A percentile compares a stretch with the other conserved stretches of the same genome.
Conservation (phyloP, 164 flowering plant genomes). For the Cinnamomum micranthum region DNA sequence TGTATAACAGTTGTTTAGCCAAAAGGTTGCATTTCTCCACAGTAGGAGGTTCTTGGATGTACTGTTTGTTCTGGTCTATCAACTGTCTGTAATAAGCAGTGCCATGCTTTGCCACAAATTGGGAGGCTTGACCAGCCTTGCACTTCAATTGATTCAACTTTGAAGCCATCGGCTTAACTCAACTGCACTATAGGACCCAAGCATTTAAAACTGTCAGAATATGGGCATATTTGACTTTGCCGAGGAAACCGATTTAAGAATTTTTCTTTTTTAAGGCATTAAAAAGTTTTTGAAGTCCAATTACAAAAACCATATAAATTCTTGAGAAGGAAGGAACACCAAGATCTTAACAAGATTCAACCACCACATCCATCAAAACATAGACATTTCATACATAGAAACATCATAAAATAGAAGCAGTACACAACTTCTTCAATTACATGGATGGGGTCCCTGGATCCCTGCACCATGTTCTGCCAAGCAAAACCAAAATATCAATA, state of each 20-base stretch:
- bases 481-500: neutral
- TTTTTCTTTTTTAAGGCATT: neutral
- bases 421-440: neutral
- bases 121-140: conserved; percentile 14
- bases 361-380: neutral
- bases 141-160: conserved; percentile 12
- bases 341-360: neutral
- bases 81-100: conserved; percentile 18
- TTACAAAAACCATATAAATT: neutral
- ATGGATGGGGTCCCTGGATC: neutral
- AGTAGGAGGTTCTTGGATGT: conserved; percentile 18
- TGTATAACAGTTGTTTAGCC: conserved; percentile 18
- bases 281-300: neutral
- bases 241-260: neutral
- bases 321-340: neutral
- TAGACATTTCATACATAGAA: neutral
- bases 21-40: conserved; percentile 15
- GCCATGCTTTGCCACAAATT: conserved; percentile 18
- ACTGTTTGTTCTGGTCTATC: conserved; percentile 22
- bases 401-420: neutral
- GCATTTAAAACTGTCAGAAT: neutral
- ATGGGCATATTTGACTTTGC: neutral
- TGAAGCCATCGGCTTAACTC: conserved; percentile 12
- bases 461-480: neutral
- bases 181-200: neutral